phyloP scores from a whole-genome alignment of 1,284 basidiomycete genomes.

The Pseudozyma pruni region DNA sequence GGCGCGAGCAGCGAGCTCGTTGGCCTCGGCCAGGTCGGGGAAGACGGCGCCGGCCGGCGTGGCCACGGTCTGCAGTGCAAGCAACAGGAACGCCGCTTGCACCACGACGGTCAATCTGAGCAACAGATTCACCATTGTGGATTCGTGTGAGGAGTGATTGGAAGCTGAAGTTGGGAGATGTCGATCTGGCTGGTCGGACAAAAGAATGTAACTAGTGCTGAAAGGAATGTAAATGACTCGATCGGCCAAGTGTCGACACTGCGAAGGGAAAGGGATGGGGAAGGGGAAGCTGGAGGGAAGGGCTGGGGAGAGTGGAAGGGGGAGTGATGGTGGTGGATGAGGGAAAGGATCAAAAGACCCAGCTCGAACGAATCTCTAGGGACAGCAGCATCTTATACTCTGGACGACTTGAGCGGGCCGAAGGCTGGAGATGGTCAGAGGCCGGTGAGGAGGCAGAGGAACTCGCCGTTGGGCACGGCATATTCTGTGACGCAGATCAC shows the following conservation, averaged over 20 bases:
- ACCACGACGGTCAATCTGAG: slow-evolving; percentile 29
- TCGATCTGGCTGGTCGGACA: background rate
- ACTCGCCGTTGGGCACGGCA: too few species aligned
- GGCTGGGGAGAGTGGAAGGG: background rate
- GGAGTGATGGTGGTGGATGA: slow-evolving; percentile 8
- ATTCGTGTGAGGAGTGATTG: too few species aligned
- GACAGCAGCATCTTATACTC: slow-evolving; percentile 20
- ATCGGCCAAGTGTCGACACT: slow-evolving; percentile 2
- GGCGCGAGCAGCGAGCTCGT: slow-evolving; percentile 4
- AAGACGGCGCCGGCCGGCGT: slow-evolving; percentile 22
- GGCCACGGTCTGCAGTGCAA: slow-evolving; percentile 23
- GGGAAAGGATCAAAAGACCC: slow-evolving; percentile 8
- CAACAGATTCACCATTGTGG: slow-evolving; percentile 26
- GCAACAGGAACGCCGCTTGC: slow-evolving; percentile 33
- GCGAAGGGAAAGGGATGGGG: background rate
- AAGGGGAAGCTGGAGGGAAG: background rate
- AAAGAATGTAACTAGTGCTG: slow-evolving; percentile 14
- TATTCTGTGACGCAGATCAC: too few species aligned
- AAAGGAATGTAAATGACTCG: slow-evolving; percentile 12
- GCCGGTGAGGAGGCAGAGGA: too few species aligned
- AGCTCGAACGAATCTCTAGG: background rate
- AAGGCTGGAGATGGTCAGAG: too few species aligned
- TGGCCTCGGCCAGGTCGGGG: background rate
- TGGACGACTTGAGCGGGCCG: too few species aligned
- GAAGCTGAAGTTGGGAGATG: background rate